Evolutionary conservation across 352 stramenopile species (phyloP).

Genomic region (Albugo candida): DNA sequence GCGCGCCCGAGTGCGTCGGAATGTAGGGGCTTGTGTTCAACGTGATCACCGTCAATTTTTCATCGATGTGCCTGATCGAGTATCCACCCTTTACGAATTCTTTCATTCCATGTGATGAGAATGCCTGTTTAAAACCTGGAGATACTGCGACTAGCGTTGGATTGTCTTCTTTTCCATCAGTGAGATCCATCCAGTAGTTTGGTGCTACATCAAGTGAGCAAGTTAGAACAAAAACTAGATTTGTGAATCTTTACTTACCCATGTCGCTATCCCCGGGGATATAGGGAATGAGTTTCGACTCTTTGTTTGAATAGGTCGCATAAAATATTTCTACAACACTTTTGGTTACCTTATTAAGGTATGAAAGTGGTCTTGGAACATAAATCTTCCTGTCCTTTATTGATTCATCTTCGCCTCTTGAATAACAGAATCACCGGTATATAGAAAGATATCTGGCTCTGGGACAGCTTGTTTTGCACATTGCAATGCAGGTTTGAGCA

Average conservation of each 20-base stretch:
- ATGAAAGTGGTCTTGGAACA: slow-evolving; percentile 22
- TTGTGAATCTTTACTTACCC: background rate
- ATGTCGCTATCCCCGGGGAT: background rate
- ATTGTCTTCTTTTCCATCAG: background rate
- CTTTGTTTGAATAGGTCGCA: too few relatives aligned
- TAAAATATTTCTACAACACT: slow-evolving; percentile 18
- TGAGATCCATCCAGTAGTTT: background rate
- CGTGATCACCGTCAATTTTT: slow-evolving; percentile 4
- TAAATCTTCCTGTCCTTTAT: slow-evolving; percentile 4
- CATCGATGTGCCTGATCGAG: slow-evolving; percentile 6
- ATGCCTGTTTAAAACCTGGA: background rate
- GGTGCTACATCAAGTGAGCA: background rate
- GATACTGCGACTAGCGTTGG: slow-evolving; percentile 6
- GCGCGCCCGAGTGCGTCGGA: background rate
- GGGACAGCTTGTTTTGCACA: slow-evolving; percentile 35
- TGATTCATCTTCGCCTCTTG: slow-evolving; percentile 20
- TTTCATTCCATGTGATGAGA: slow-evolving; percentile 2
- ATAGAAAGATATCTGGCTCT: slow-evolving; percentile 51
- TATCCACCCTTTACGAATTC: slow-evolving; percentile 6
- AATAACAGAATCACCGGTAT: slow-evolving; percentile 57
- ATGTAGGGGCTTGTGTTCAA: slow-evolving; percentile 12
- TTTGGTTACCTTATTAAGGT: slow-evolving; percentile 33
- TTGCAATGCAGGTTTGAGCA: slow-evolving; percentile 49
- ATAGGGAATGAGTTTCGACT: background rate
- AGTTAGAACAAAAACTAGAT: too few relatives aligned